Conservation (phyloP, 78 protist species). For the Neovahlkampfia damariscottae region DNA sequence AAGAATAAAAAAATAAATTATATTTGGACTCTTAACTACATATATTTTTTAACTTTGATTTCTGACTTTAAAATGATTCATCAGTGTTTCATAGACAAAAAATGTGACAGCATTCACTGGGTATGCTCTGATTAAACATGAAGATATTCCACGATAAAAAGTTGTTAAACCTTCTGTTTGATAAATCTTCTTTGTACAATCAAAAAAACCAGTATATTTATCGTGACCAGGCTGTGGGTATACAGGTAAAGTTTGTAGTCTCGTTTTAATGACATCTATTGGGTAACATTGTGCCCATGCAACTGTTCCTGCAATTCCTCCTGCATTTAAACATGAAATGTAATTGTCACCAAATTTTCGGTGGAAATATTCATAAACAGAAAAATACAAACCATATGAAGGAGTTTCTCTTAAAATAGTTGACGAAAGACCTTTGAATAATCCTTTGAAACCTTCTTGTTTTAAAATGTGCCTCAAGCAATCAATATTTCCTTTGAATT, state of each 20-base stretch:
- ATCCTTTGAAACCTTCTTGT: background rate
- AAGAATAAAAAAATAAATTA: too few relatives aligned
- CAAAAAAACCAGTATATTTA: background rate
- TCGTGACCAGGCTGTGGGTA: background rate
- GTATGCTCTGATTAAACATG: conserved; percentile 31
- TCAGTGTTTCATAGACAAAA: conserved; percentile 3
- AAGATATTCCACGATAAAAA: conserved; percentile 19
- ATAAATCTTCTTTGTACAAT: background rate
- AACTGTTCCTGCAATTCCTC: conserved; percentile 5
- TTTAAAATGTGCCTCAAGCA: background rate
- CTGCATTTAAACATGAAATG: background rate
- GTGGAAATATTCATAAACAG: background rate
- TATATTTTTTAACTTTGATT: too few relatives aligned
- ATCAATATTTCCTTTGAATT: background rate
- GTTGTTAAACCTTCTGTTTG: background rate
- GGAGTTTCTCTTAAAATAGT: background rate
- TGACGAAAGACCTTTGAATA: background rate
- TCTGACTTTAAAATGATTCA: too few relatives aligned
- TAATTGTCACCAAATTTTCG: background rate
- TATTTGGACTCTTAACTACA: too few relatives aligned
- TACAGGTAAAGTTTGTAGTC: background rate
- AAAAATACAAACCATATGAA: background rate
- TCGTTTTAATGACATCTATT: background rate
- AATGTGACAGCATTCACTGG: conserved; percentile 43
- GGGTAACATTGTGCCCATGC: conserved; percentile 7